phyloP scores from a whole-genome alignment of 2,329 filamentous ascomycete genomes.

The Didymella pomorum region DNA sequence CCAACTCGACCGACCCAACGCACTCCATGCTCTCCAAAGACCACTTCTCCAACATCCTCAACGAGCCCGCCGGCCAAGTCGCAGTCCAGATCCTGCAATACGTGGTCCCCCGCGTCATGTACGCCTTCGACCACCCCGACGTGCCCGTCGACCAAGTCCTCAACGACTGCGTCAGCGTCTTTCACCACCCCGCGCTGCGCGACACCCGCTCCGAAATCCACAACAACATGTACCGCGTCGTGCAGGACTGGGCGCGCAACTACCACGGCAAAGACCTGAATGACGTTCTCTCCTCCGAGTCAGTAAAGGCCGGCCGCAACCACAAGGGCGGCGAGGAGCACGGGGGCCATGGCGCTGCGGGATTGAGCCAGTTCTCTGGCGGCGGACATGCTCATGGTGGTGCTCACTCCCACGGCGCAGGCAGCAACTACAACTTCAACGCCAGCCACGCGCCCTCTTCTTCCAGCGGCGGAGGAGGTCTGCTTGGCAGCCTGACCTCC shows the following conservation, averaged over 20 bases:
- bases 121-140: conserved; percentile 89
- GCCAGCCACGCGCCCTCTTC: conserved; percentile 23
- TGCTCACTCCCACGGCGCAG: conserved; percentile 27
- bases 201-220: conserved; percentile 81
- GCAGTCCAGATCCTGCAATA: conserved; percentile 76
- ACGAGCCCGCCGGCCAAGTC: conserved; percentile 58
- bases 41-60: conserved; percentile 61
- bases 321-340: conserved; percentile 61
- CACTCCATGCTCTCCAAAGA: conserved; percentile 62
- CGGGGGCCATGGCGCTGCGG: conserved; percentile 42
- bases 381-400: conserved; percentile 19
- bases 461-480: conserved; percentile 28
- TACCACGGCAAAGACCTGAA: conserved; percentile 74
- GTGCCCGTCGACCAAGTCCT: conserved; percentile 85
- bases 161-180: conserved; percentile 79
- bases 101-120: conserved; percentile 83
- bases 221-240: conserved; percentile 85
- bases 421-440: conserved; percentile 24
- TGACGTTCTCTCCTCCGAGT: conserved; percentile 79
- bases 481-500: conserved; percentile 35
- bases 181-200: conserved; percentile 89
- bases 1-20: conserved; percentile 58
- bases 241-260: conserved; percentile 80
- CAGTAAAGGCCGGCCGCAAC: conserved; percentile 84
- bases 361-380: conserved; percentile 31